Evolutionary conservation across 2,329 filamentous ascomycete species (phyloP).

Genomic region (Sordariomycetes sp.): DNA sequence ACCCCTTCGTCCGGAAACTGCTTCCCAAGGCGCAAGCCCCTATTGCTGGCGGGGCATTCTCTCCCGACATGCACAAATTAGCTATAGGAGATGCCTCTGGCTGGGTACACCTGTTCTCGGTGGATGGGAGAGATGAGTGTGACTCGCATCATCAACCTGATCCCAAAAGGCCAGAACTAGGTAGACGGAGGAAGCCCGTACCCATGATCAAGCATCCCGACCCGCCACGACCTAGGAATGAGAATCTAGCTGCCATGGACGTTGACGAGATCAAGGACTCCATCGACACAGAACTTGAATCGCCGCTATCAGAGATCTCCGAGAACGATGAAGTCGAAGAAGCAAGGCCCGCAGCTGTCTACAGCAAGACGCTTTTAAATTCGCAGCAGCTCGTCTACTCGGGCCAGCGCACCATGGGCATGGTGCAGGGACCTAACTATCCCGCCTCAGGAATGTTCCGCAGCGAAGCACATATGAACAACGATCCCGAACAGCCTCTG

Average conservation of each 20-base stretch:
- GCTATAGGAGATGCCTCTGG: constrained; percentile 54
- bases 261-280: constrained; percentile 7
- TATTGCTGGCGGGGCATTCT: constrained; percentile 50
- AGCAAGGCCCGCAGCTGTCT: no score
- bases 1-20: constrained; percentile 41
- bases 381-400: constrained; percentile 30
- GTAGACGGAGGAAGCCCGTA: no score
- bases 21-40: constrained; percentile 46
- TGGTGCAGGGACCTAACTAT: constrained; percentile 47
- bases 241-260: constrained; percentile 5
- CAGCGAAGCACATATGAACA: constrained; percentile 35
- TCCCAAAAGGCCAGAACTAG: no score
- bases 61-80: constrained; percentile 43
- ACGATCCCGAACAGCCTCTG: constrained; percentile 32
- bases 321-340: no score
- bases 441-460: constrained; percentile 33
- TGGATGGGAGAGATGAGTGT: constrained; percentile 34
- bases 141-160: no score
- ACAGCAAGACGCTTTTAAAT: constrained; percentile 19
- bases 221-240: constrained; percentile 22
- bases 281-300: no score
- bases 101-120: constrained; percentile 44
- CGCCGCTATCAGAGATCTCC: no score
- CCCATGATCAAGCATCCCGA: constrained; percentile 45
- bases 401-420: constrained; percentile 39